These are phyloP conservation scores for Colletotrichum higginsianum DNA, from an alignment of 2,329 filamentous ascomycete genomes.

Conservation along the genomic window DNA sequence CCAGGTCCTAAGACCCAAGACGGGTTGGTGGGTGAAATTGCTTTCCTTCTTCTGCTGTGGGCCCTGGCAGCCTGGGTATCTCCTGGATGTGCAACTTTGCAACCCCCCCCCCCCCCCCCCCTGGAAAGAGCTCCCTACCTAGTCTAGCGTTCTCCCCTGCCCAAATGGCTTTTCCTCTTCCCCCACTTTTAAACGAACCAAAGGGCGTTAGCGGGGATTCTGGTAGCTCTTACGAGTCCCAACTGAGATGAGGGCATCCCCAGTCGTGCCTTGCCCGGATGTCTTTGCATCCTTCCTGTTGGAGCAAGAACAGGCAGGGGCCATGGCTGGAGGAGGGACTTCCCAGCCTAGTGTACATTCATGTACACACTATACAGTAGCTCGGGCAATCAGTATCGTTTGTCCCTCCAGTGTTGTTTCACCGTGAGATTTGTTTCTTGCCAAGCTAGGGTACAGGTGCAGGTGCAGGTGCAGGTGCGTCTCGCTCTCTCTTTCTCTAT, in stretches of 20 bases:
- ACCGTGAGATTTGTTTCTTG: constrained; percentile 34
- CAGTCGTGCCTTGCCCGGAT: constrained; percentile 25
- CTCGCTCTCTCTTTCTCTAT: neutral
- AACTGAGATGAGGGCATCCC: constrained; percentile 27
- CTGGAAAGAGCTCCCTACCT: constrained; percentile 1
- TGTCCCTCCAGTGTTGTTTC: constrained; percentile 16
- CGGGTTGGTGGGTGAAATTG: constrained; percentile 24
- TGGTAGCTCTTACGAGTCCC: constrained; percentile 13
- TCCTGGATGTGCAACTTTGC: neutral
- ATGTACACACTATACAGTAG: too few species aligned
- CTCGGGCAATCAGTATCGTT: too few species aligned
- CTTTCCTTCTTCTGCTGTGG: neutral
- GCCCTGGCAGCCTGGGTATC: neutral
- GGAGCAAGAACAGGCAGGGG: constrained; percentile 6
- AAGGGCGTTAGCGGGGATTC: constrained; percentile 28
- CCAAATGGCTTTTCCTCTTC: constrained; percentile 2
- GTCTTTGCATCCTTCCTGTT: constrained; percentile 23
- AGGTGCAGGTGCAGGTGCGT: neutral
- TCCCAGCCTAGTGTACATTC: neutral
- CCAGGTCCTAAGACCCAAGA: neutral
- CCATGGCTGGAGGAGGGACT: neutral
- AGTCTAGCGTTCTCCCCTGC: constrained; percentile 27
- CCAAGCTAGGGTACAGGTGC: neutral
- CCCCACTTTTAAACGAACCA: constrained; percentile 24
- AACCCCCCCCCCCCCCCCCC: neutral